These are phyloP conservation scores for Setaria italica DNA, from an alignment of 202 grass and related monocot genomes.

Conservation along the genomic window DNA sequence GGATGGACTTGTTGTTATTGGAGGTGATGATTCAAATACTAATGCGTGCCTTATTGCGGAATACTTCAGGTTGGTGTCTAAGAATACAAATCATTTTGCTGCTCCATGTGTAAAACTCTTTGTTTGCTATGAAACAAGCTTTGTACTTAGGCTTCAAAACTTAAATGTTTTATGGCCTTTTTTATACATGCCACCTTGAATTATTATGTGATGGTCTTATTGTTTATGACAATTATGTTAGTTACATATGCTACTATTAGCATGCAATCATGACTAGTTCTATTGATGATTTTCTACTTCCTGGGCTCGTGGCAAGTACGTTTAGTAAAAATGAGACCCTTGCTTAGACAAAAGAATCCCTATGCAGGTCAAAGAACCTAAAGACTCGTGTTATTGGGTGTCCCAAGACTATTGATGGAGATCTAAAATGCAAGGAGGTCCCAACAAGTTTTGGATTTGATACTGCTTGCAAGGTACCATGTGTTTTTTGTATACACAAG, in stretches of 20 bases:
- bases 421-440: constrained; percentile 97
- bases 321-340: constrained; percentile 28
- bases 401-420: constrained; percentile 98
- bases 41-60: constrained; percentile 95
- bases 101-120: neutral
- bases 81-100: neutral
- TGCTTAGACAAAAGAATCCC: neutral
- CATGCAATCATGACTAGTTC: neutral
- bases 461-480: constrained; percentile 93
- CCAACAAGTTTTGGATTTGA: constrained; percentile 99
- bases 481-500: neutral
- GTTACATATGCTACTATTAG: neutral
- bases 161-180: neutral
- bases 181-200: neutral
- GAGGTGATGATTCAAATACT: constrained; percentile 98
- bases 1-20: constrained; percentile 97
- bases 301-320: neutral
- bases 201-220: neutral
- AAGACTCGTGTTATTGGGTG: constrained; percentile 96
- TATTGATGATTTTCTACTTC: neutral
- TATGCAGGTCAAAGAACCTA: constrained; percentile 69
- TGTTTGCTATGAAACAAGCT: neutral
- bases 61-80: constrained; percentile 75
- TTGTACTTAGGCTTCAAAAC: neutral
- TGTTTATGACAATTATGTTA: neutral